A percentile compares a stretch with the other conserved stretches of the same genome.
These are phyloP conservation scores for Smallanthus sonchifolius DNA, from an alignment of 129 eudicot genomes.

Conservation along the genomic window DNA sequence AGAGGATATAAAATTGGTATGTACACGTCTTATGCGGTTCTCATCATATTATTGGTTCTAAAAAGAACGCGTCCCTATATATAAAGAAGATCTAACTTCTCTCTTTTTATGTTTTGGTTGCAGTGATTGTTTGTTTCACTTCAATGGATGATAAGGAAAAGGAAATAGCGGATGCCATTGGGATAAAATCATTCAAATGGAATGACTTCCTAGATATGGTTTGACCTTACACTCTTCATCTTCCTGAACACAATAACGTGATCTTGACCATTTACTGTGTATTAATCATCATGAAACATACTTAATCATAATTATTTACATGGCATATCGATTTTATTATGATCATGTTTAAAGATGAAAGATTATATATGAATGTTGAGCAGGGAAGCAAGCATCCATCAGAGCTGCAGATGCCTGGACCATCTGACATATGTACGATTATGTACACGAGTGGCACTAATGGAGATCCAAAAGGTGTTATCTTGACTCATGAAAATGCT, in stretches of 20 bases:
- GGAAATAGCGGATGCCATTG: conserved; percentile 43
- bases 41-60: no score
- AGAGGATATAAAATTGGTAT: no score
- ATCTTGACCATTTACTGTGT: not conserved
- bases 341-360: no score
- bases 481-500: conserved; percentile 75
- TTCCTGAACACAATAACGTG: not conserved
- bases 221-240: conserved; percentile 23
- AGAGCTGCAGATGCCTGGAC: conserved; percentile 49
- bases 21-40: no score
- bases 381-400: conserved; percentile 60
- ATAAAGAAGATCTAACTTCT: no score
- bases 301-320: no score
- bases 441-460: conserved; percentile 98
- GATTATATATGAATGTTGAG: not conserved
- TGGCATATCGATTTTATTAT: not conserved
- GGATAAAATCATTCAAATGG: conserved; percentile 67
- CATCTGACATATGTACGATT: conserved; percentile 56
- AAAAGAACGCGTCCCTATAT: no score
- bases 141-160: conserved; percentile 57
- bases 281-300: no score
- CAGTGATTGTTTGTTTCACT: conserved; percentile 77
- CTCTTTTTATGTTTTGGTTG: not conserved
- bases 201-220: conserved; percentile 49
- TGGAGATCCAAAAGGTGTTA: conserved; percentile 94